Percentiles rank a stretch among this genome's conserved stretches.
These are phyloP conservation scores for Leptographium galeiforme DNA, from an alignment of 2,329 filamentous ascomycete species.

Conservation along the genomic window DNA sequence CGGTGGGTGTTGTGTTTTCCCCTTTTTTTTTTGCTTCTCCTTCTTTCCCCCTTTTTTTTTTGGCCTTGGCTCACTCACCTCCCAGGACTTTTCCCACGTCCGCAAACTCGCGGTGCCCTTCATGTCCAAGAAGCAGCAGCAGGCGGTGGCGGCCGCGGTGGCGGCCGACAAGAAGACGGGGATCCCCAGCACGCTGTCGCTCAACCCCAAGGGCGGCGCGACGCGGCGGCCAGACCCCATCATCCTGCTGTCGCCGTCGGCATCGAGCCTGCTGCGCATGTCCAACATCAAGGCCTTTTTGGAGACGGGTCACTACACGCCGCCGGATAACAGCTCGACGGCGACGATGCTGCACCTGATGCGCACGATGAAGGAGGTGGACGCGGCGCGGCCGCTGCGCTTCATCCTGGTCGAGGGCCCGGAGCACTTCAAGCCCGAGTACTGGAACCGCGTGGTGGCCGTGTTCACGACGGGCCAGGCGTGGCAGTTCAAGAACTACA, in stretches of 20 bases:
- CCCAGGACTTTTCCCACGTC: conserved; percentile 83
- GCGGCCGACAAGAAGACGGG: conserved; percentile 23
- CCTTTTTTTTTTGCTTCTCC: no score
- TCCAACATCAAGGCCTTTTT: conserved; percentile 94
- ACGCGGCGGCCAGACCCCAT: conserved; percentile 60
- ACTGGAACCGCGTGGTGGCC: conserved; percentile 89
- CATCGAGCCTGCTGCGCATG: conserved; percentile 86
- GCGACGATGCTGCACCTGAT: conserved; percentile 77
- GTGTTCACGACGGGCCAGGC: conserved; percentile 96
- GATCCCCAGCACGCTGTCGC: conserved; percentile 26
- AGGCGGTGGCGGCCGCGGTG: conserved; percentile 18
- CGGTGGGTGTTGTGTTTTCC: conserved; percentile 56
- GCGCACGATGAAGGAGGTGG: conserved; percentile 59
- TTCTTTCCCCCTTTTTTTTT: not conserved
- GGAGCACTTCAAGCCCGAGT: conserved; percentile 93
- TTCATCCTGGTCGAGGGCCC: conserved; percentile 94
- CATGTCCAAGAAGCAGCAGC: conserved; percentile 46
- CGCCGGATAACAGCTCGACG: conserved; percentile 56
- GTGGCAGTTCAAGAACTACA: conserved; percentile 98
- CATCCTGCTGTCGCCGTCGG: conserved; percentile 91
- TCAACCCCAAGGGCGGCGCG: conserved; percentile 36
- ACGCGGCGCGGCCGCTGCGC: conserved; percentile 60
- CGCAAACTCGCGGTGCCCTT: conserved; percentile 74
- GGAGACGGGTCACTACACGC: conserved; percentile 67
- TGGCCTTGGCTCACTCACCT: not conserved